phyloP scores from a whole-genome alignment of 2,329 filamentous ascomycete genomes.

The Aaosphaeria pasadenensis region DNA sequence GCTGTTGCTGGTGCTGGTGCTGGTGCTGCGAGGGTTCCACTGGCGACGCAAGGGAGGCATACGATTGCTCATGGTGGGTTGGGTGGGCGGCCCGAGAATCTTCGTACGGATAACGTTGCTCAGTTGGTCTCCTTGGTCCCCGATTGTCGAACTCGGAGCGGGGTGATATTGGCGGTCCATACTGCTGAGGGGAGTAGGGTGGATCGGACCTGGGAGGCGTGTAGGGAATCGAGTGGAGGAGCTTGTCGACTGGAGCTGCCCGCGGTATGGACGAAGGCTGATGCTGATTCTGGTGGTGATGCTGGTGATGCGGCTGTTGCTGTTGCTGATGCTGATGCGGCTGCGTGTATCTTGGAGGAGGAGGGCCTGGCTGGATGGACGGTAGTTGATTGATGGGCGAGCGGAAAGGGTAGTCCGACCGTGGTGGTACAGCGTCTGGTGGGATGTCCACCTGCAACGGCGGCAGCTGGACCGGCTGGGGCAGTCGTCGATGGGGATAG shows the following conservation, averaged over 20 bases:
- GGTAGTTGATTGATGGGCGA: slow-evolving; percentile 37
- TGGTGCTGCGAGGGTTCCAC: slow-evolving; percentile 23
- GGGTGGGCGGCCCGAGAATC: slow-evolving; percentile 27
- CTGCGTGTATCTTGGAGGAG: slow-evolving; percentile 17
- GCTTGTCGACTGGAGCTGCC: slow-evolving; percentile 34
- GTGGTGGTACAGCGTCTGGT: slow-evolving; percentile 34
- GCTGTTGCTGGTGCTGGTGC: background rate
- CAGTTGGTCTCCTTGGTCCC: slow-evolving; percentile 22
- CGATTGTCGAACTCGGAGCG: slow-evolving; percentile 33
- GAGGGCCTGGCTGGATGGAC: slow-evolving; percentile 33
- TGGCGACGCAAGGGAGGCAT: slow-evolving; percentile 35
- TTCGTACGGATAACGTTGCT: slow-evolving; percentile 34
- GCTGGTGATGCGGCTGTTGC: slow-evolving; percentile 22
- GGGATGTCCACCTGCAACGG: slow-evolving; percentile 35
- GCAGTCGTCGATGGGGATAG: slow-evolving; percentile 37
- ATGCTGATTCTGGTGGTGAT: slow-evolving; percentile 9
- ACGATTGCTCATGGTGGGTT: slow-evolving; percentile 29
- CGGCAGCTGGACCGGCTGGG: slow-evolving; percentile 40
- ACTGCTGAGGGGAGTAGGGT: slow-evolving; percentile 38
- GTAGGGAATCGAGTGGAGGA: slow-evolving; percentile 35
- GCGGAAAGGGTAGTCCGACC: slow-evolving; percentile 37
- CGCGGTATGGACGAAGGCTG: slow-evolving; percentile 19
- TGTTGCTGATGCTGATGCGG: slow-evolving; percentile 16
- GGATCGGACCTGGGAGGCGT: slow-evolving; percentile 40
- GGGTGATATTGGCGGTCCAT: slow-evolving; percentile 36